These are phyloP conservation scores for Yamadazyma trypodendri DNA, from an alignment of 1,139 yeast species.

Conservation along the genomic window DNA sequence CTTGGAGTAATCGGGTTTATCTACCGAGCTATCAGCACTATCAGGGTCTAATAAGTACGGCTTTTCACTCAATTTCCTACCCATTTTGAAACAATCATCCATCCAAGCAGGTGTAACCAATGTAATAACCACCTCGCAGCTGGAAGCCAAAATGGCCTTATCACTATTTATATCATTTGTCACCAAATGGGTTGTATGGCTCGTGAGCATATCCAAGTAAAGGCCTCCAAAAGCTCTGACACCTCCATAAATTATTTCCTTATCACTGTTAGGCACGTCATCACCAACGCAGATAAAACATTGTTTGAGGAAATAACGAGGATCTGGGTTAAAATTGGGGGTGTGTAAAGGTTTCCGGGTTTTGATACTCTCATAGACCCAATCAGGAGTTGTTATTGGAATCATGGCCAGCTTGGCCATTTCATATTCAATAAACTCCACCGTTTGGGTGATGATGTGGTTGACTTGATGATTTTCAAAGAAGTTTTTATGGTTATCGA, in stretches of 20 bases:
- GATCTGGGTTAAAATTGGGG: slow-evolving; percentile 65
- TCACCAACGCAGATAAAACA: slow-evolving; percentile 62
- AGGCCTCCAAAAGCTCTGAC: slow-evolving; percentile 76
- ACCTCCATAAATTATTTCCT: slow-evolving; percentile 64
- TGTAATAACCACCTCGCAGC: slow-evolving; percentile 46
- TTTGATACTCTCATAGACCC: slow-evolving; percentile 57
- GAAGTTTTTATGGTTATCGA: slow-evolving; percentile 24
- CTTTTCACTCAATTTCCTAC: slow-evolving; percentile 50
- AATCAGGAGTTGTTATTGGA: slow-evolving; percentile 65
- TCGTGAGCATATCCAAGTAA: slow-evolving; percentile 60
- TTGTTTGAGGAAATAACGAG: slow-evolving; percentile 59
- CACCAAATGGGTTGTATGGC: slow-evolving; percentile 75
- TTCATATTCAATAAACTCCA: slow-evolving; percentile 55
- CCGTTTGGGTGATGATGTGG: slow-evolving; percentile 56
- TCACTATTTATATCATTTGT: slow-evolving; percentile 56
- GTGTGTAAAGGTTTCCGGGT: slow-evolving; percentile 48
- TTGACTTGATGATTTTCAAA: slow-evolving; percentile 28
- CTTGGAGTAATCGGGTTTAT: background rate
- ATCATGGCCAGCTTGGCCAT: slow-evolving; percentile 54
- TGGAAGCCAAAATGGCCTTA: slow-evolving; percentile 41
- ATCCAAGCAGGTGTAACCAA: slow-evolving; percentile 79
- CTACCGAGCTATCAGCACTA: slow-evolving; percentile 6
- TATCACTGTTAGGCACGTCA: slow-evolving; percentile 57
- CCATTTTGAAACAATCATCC: slow-evolving; percentile 61
- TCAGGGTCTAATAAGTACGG: slow-evolving; percentile 38